Percentiles rank a stretch among this genome's conserved stretches.
phyloP scores from a whole-genome alignment of 2,329 filamentous ascomycete genomes.

The Alternaria sp. region DNA sequence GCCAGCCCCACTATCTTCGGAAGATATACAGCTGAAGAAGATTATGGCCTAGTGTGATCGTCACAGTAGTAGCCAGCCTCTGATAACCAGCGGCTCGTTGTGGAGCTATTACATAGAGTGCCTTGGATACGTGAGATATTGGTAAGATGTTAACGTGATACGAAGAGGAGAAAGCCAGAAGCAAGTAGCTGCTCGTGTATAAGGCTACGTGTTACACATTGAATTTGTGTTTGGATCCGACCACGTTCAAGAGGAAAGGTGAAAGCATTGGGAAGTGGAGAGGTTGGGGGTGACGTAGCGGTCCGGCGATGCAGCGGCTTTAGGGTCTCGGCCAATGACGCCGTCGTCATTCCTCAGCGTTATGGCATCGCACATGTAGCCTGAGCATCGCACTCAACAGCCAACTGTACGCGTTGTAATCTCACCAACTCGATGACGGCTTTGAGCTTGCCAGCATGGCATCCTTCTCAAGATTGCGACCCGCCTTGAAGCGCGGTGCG shows the following conservation, averaged over 20 bases:
- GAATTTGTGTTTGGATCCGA: neutral
- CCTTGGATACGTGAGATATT: neutral
- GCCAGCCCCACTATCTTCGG: too few relatives aligned
- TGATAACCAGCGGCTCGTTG: neutral
- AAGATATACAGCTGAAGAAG: too few relatives aligned
- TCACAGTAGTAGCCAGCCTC: too few relatives aligned
- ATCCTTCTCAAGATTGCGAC: constrained; percentile 22
- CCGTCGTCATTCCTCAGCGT: constrained; percentile 5
- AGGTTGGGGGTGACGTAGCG: neutral
- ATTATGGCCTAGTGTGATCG: too few relatives aligned
- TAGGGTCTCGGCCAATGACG: constrained; percentile 18
- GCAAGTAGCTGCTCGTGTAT: neutral
- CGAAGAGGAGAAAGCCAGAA: neutral
- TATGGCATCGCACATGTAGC: neutral
- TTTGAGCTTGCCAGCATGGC: neutral
- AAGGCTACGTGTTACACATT: neutral
- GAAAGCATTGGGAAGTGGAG: neutral
- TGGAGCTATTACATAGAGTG: neutral
- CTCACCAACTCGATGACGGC: neutral
- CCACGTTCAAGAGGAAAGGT: neutral
- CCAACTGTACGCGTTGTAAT: neutral
- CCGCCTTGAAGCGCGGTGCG: constrained; percentile 11
- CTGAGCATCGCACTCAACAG: neutral
- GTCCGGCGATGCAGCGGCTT: neutral
- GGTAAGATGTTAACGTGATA: neutral